Evolutionary conservation across 805 yeast species (phyloP).

Genomic region (Hyphopichia homilentoma): DNA sequence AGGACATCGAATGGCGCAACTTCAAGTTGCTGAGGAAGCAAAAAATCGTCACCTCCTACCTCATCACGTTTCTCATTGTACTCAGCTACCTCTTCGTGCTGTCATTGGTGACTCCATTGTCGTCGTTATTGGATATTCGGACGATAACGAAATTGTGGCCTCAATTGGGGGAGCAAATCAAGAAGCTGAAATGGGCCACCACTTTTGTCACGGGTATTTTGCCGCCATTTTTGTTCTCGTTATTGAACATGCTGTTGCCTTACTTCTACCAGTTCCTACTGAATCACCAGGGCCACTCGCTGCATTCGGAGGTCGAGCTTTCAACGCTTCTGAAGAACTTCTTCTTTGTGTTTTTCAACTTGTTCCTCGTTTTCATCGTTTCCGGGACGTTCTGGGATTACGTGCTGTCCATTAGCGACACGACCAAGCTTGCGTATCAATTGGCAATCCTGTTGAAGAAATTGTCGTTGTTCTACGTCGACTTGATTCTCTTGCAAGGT

Average conservation of each 20-base stretch:
- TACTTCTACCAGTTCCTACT: constrained; percentile 52
- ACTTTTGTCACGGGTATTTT: constrained; percentile 59
- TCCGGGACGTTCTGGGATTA: constrained; percentile 62
- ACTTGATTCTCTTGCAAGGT: constrained; percentile 68
- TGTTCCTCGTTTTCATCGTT: constrained; percentile 58
- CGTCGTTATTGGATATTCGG: constrained; percentile 53
- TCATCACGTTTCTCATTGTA: constrained; percentile 41
- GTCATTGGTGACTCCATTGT: constrained; percentile 53
- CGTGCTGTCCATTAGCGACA: constrained; percentile 53
- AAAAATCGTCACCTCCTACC: constrained; percentile 34
- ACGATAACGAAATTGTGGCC: constrained; percentile 59
- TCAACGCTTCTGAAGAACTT: constrained; percentile 57
- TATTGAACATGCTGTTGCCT: constrained; percentile 51
- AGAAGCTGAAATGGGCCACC: constrained; percentile 48
- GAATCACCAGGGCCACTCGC: constrained; percentile 48
- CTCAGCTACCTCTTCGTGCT: constrained; percentile 49
- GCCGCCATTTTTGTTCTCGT: constrained; percentile 57
- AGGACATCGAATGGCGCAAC: constrained; percentile 44
- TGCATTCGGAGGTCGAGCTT: constrained; percentile 57
- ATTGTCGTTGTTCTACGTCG: constrained; percentile 52
- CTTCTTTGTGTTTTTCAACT: constrained; percentile 56
- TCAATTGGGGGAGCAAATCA: constrained; percentile 49
- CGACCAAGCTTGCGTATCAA: constrained; percentile 55
- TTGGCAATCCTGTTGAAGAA: constrained; percentile 51
- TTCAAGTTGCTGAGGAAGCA: constrained; percentile 39